phyloP scores from a whole-genome alignment of 768 basidiomycete genomes.

The Phanerochaete carnosa region DNA sequence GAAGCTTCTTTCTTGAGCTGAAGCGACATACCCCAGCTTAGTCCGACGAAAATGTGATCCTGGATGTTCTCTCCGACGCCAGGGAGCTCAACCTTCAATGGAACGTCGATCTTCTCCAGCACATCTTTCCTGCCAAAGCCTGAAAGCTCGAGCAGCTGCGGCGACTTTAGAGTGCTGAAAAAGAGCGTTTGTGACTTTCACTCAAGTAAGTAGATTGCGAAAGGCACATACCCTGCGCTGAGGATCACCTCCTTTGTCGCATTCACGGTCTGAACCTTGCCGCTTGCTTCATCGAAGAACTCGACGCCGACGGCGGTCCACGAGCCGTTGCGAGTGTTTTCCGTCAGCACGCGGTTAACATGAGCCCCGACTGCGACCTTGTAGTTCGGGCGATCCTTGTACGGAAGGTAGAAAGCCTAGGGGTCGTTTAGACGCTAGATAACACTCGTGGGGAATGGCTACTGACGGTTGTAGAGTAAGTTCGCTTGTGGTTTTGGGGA shows the following conservation, averaged over 20 bases:
- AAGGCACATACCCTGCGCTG: conserved; percentile 6
- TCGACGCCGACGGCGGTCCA: conserved; percentile 4
- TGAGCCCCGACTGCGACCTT: conserved; percentile 8
- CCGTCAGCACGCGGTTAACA: conserved; percentile 7
- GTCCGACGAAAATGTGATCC: conserved; percentile 32
- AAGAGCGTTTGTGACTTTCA: neutral
- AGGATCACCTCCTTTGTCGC: conserved; percentile 10
- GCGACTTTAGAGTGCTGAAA: conserved; percentile 38
- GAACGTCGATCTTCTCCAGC: conserved; percentile 32
- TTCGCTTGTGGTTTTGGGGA: conserved; percentile 8
- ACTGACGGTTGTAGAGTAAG: conserved; percentile 12
- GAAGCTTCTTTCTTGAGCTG: no score
- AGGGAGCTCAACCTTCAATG: conserved; percentile 36
- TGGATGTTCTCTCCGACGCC: conserved; percentile 48
- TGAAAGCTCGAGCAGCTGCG: conserved; percentile 46
- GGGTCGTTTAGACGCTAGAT: neutral
- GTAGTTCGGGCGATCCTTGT: conserved; percentile 13
- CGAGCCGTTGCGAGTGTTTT: neutral
- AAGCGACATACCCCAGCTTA: conserved; percentile 17
- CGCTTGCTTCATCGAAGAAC: conserved; percentile 3
- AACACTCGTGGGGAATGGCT: neutral
- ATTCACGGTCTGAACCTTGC: conserved; percentile 3
- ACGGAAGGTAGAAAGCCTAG: conserved; percentile 12
- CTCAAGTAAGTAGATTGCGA: neutral
- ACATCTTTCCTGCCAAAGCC: conserved; percentile 41